Percentiles rank a stretch among this genome's conserved stretches.
These are phyloP conservation scores for Pyrrhoderma lamaoense DNA, from an alignment of 1,284 basidiomycete species.

Conservation along the genomic window DNA sequence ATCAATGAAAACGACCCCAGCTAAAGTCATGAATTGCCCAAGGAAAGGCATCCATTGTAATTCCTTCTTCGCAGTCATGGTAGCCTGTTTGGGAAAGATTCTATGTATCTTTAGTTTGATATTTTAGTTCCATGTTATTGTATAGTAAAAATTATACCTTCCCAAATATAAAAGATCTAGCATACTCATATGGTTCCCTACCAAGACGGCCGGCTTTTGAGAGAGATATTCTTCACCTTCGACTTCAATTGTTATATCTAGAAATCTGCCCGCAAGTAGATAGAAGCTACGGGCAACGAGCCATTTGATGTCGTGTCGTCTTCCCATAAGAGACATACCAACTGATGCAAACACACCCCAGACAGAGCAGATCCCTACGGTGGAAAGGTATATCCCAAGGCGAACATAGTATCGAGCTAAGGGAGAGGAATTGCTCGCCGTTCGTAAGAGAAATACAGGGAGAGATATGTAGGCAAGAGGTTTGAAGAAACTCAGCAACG, in stretches of 20 bases:
- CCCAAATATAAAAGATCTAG: conserved; percentile 83
- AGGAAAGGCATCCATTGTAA: conserved; percentile 80
- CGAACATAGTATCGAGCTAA: conserved; percentile 68
- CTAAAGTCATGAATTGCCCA: conserved; percentile 88
- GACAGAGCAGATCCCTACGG: conserved; percentile 66
- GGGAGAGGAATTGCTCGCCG: conserved; percentile 47
- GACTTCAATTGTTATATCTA: conserved; percentile 71
- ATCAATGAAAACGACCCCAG: conserved; percentile 93
- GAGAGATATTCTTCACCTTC: conserved; percentile 83
- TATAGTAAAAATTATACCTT: conserved; percentile 40
- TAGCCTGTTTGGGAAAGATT: conserved; percentile 76
- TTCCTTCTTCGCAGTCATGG: conserved; percentile 94
- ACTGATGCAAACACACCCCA: conserved; percentile 73
- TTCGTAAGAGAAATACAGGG: conserved; percentile 54
- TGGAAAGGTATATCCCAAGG: conserved; percentile 65
- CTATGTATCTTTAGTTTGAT: conserved; percentile 31
- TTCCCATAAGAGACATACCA: conserved; percentile 63
- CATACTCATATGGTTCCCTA: conserved; percentile 94
- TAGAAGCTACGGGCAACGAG: conserved; percentile 86
- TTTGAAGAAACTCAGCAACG: conserved; percentile 53
- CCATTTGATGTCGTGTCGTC: conserved; percentile 79
- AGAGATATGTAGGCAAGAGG: conserved; percentile 69
- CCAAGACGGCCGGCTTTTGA: conserved; percentile 63
- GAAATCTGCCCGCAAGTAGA: conserved; percentile 51
- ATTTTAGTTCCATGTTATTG: background rate